Conservation (phyloP, 352 stramenopile species). For the Pythium sp. region DNA sequence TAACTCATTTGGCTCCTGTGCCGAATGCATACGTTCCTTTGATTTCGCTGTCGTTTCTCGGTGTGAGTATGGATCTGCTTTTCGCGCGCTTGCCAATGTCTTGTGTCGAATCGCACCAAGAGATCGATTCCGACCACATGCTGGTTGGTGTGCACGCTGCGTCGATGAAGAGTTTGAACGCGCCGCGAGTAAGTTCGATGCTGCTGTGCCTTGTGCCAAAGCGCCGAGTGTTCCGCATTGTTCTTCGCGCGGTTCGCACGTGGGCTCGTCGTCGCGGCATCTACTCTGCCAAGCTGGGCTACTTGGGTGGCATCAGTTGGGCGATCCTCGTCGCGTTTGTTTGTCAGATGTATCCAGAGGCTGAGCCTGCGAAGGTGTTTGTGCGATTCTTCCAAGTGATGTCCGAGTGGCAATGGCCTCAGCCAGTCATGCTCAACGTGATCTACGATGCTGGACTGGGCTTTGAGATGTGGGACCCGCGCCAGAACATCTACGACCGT, state of each 20-base stretch:
- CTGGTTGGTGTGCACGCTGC: constrained; percentile 90
- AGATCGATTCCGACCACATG: constrained; percentile 87
- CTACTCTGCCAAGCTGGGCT: constrained; percentile 97
- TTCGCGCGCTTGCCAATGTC: constrained; percentile 81
- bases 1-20: constrained; percentile 79
- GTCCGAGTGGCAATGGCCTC: constrained; percentile 81
- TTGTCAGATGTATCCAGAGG: constrained; percentile 87
- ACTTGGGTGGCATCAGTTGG: constrained; percentile 97
- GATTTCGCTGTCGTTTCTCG: constrained; percentile 88
- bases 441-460: constrained; percentile 75
- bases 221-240: constrained; percentile 86
- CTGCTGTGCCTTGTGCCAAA: constrained; percentile 91
- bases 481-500: constrained; percentile 81
- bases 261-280: constrained; percentile 89
- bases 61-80: constrained; percentile 90
- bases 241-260: constrained; percentile 68
- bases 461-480: constrained; percentile 89
- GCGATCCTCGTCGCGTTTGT: constrained; percentile 97
- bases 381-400: constrained; percentile 84
- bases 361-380: constrained; percentile 69
- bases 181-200: constrained; percentile 94
- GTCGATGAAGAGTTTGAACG: constrained; percentile 95
- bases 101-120: constrained; percentile 61
- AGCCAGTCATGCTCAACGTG: constrained; percentile 85
- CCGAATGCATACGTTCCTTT: constrained; percentile 91